A percentile compares a stretch with the other conserved stretches of the same genome.
Conservation (phyloP, 2,329 filamentous ascomycete genomes). For the Epichloe typhina region DNA sequence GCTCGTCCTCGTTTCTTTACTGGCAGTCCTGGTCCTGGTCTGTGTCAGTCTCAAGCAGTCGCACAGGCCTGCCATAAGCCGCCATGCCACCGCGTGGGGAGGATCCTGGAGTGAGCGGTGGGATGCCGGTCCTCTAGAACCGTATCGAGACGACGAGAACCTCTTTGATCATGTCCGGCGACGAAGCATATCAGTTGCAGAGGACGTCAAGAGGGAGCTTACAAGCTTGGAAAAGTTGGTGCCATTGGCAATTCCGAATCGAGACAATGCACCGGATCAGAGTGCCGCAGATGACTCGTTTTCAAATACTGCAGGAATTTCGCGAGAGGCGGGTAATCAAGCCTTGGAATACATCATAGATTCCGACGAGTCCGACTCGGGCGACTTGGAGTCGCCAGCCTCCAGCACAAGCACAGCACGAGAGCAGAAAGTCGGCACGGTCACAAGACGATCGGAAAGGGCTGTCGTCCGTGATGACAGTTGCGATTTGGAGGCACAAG, state of each 20-base stretch:
- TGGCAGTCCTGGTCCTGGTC: slow-evolving; percentile 19
- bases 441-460: slow-evolving; percentile 8
- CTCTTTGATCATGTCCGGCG: slow-evolving; percentile 15
- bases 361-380: background rate
- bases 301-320: background rate
- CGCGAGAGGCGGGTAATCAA: background rate
- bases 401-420: slow-evolving; percentile 9
- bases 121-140: slow-evolving; percentile 3
- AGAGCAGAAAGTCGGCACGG: slow-evolving; percentile 9
- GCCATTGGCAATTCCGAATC: background rate
- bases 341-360: background rate
- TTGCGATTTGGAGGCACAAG: slow-evolving; percentile 9
- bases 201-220: slow-evolving; percentile 14
- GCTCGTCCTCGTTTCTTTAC: slow-evolving; percentile 19
- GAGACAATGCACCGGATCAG: background rate
- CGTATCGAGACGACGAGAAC: slow-evolving; percentile 10
- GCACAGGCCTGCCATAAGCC: background rate
- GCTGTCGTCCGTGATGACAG: slow-evolving; percentile 1
- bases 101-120: slow-evolving; percentile 7
- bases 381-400: slow-evolving; percentile 10
- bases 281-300: background rate
- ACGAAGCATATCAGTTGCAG: slow-evolving; percentile 14
- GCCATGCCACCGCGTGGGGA: slow-evolving; percentile 9
- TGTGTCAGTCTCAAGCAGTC: slow-evolving; percentile 13
- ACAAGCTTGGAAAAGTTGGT: slow-evolving; percentile 8